Conservation (phyloP, 202 grass and related monocot genomes). For the Sporobolus alterniflorus region DNA sequence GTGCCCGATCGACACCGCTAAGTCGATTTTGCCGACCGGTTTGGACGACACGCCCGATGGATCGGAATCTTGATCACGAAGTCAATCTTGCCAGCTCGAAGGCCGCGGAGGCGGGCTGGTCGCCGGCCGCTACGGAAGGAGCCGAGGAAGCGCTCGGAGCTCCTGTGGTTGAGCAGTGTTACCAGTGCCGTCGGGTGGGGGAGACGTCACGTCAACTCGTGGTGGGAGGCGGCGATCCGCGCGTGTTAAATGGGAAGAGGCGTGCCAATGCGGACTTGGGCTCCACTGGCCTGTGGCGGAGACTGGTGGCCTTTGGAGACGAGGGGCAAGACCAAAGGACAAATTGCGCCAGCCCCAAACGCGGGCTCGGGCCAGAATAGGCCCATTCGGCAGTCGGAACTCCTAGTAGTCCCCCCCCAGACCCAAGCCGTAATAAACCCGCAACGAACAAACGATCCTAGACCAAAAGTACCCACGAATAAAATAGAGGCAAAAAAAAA, state of each 20-base stretch:
- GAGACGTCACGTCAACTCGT: conserved; percentile 19
- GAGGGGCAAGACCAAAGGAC: neutral
- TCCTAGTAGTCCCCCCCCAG: no score
- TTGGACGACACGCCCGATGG: no score
- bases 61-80: no score
- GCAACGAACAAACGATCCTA: conserved; percentile 22
- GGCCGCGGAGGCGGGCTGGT: conserved; percentile 26
- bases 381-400: neutral
- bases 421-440: neutral
- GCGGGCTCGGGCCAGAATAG: neutral
- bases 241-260: neutral
- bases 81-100: no score
- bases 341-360: neutral
- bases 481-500: conserved; percentile 8
- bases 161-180: conserved; percentile 50
- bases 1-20: no score
- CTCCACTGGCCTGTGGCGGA: conserved; percentile 14
- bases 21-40: no score
- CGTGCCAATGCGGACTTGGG: conserved; percentile 32
- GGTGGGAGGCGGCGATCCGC: conserved; percentile 44
- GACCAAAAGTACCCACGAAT: conserved; percentile 14
- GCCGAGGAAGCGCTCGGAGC: conserved; percentile 69
- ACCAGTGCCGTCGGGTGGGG: neutral
- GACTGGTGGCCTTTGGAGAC: conserved; percentile 4
- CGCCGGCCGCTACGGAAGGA: conserved; percentile 16